Conservation (phyloP, 1,284 basidiomycete genomes). For the Papiliotrema laurentii region DNA sequence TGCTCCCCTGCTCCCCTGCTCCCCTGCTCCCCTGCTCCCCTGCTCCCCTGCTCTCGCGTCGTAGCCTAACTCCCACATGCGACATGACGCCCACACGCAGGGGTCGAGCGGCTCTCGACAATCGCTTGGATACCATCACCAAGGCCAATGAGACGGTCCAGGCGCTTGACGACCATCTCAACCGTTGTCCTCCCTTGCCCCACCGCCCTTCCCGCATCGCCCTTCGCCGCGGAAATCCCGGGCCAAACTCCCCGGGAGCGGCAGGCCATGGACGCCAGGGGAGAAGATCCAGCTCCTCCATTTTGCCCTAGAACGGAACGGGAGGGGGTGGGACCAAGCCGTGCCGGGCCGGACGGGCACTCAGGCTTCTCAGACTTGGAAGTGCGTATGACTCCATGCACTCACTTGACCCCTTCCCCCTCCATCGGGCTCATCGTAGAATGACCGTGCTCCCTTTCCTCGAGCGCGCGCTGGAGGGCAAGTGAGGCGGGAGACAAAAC, state of each 20-base stretch:
- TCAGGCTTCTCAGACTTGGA: slow-evolving; percentile 2
- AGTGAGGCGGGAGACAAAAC: neutral
- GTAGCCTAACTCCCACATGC: no score
- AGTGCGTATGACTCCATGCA: neutral
- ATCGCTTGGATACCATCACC: no score
- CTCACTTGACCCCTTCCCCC: neutral
- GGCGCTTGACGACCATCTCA: no score
- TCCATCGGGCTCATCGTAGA: neutral
- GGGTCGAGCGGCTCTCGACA: no score
- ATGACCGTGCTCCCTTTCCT: slow-evolving; percentile 1
- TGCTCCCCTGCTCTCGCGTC: no score
- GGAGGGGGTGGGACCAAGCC: neutral
- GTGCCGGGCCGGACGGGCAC: neutral
- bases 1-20: no score
- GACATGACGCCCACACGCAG: no score
- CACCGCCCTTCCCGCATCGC: no score
- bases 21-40: no score
- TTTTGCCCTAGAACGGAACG: neutral
- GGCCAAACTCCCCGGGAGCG: neutral
- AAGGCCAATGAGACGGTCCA: no score
- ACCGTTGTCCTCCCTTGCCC: no score
- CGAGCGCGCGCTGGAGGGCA: slow-evolving; percentile 1
- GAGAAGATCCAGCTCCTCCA: neutral
- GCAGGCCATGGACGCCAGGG: neutral
- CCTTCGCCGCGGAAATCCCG: no score